Base-by-base conservation (phyloP, 495 filamentous ascomycete genomes). In the Penicillium simplicissimum region DNA sequence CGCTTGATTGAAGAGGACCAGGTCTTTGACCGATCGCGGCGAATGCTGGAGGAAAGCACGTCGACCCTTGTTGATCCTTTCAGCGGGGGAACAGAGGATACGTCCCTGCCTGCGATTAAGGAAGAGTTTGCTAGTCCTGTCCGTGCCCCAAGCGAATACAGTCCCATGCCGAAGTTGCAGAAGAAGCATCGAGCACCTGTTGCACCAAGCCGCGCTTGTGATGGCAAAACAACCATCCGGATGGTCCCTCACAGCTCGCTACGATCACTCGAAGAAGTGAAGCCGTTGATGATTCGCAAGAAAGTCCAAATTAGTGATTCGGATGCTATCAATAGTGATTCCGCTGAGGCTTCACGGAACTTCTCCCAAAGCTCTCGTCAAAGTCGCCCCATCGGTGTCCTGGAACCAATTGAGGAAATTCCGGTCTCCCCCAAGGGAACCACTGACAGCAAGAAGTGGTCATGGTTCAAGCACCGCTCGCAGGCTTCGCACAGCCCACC, bases 381-480 rank as follows among this genome's bases (percentile, higher is more conserved):
- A 25, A 54, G 25, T 37, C 67, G 61, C 3, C 64, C 54, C 15
- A 54, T 61, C 28, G 61, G 65, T 21, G 68, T 67, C 3, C 58
- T 77, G 35, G 71, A 69, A 37, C 69, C 70, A 6, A 78, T 77
- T 53, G 64, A 68, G 8, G 73, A 79, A 60, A 38, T 62, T 14
- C 71, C 70, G 2, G 52, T 60, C 10, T 71, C 72, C 15, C 74
- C 73, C 1, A 72, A 66, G 45, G 61, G 61, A 19, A 71, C 65
- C 21, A 65, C 74, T 1, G 71, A 82, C 40, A 57, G 59, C 45
- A 88, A 87, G 71, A 88, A 84, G 40, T 81, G 84, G 63, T 83
- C 82, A 2, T 92, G 88, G 88, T 88, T 90, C 68, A 87, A 81
- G 52, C 82, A 85, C 3, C 73, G 77, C 31, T 81, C 81, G 5